phyloP scores from a whole-genome alignment of 352 stramenopile species.

The Plasmopara muralis region DNA sequence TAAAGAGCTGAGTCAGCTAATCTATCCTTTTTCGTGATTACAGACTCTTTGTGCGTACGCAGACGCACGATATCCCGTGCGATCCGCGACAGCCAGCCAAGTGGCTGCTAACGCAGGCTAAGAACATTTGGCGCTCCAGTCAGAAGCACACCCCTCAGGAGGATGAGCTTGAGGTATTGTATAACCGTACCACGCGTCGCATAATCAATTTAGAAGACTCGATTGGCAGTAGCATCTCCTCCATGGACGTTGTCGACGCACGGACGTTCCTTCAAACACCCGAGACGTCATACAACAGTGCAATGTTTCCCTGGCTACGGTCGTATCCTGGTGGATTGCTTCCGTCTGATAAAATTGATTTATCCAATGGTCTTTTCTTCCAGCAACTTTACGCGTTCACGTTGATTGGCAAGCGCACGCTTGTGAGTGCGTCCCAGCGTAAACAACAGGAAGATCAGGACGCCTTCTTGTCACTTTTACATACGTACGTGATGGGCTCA shows the following conservation, averaged over 20 bases:
- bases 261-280: slow-evolving; percentile 60
- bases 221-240: slow-evolving; percentile 49
- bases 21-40: neutral
- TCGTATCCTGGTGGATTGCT: slow-evolving; percentile 50
- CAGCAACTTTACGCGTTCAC: slow-evolving; percentile 81
- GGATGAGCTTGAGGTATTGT: slow-evolving; percentile 75
- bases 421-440: slow-evolving; percentile 31
- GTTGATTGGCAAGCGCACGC: slow-evolving; percentile 57
- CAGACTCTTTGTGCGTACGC: slow-evolving; percentile 70
- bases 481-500: slow-evolving; percentile 59
- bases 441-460: slow-evolving; percentile 62
- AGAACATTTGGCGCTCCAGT: slow-evolving; percentile 64
- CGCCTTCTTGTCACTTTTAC: slow-evolving; percentile 52
- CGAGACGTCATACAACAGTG: slow-evolving; percentile 56
- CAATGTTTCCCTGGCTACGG: slow-evolving; percentile 70
- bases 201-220: slow-evolving; percentile 65
- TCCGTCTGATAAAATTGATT: slow-evolving; percentile 51
- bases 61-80: slow-evolving; percentile 81
- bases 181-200: slow-evolving; percentile 61
- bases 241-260: slow-evolving; percentile 79
- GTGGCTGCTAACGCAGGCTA: slow-evolving; percentile 71
- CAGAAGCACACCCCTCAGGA: slow-evolving; percentile 31
- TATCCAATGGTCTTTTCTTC: slow-evolving; percentile 72
- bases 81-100: slow-evolving; percentile 62
- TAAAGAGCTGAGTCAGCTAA: neutral